Evolutionary conservation across 2,329 filamentous ascomycete species (phyloP).

Genomic region (Madurella mycetomatis): DNA sequence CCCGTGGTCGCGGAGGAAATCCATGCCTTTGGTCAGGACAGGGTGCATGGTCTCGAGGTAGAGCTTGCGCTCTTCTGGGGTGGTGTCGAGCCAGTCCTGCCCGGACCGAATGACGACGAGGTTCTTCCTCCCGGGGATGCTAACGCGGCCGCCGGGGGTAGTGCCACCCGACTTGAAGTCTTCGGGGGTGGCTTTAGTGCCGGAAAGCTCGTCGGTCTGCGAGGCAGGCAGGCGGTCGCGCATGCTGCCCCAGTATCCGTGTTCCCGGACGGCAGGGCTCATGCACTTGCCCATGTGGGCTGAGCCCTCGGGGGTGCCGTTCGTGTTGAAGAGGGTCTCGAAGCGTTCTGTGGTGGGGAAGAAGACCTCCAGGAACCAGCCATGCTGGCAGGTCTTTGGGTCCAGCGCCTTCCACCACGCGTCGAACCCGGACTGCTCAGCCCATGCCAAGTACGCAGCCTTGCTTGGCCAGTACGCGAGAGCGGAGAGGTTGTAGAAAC

Average conservation of each 20-base stretch:
- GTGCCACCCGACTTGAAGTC: not conserved
- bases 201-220: constrained; percentile 35
- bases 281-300: constrained; percentile 37
- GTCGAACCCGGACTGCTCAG: constrained; percentile 32
- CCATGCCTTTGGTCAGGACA: constrained; percentile 40
- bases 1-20: constrained; percentile 41
- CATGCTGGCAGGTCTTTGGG: constrained; percentile 24
- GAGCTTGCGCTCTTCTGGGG: constrained; percentile 37
- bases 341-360: constrained; percentile 39
- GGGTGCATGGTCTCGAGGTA: constrained; percentile 44
- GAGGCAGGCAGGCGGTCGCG: constrained; percentile 38
- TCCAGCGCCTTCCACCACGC: constrained; percentile 36
- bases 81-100: constrained; percentile 41
- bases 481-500: constrained; percentile 33
- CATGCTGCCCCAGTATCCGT: constrained; percentile 46
- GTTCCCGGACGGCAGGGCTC: constrained; percentile 37
- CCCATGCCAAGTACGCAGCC: constrained; percentile 31
- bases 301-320: constrained; percentile 35
- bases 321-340: constrained; percentile 40
- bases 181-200: constrained; percentile 17
- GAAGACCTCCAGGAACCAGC: constrained; percentile 43
- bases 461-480: constrained; percentile 37
- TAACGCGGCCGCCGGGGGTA: constrained; percentile 20
- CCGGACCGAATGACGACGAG: constrained; percentile 42
- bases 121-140: constrained; percentile 36